phyloP scores from a whole-genome alignment of 1,284 basidiomycete species.

The Heterobasidion parviporum region DNA sequence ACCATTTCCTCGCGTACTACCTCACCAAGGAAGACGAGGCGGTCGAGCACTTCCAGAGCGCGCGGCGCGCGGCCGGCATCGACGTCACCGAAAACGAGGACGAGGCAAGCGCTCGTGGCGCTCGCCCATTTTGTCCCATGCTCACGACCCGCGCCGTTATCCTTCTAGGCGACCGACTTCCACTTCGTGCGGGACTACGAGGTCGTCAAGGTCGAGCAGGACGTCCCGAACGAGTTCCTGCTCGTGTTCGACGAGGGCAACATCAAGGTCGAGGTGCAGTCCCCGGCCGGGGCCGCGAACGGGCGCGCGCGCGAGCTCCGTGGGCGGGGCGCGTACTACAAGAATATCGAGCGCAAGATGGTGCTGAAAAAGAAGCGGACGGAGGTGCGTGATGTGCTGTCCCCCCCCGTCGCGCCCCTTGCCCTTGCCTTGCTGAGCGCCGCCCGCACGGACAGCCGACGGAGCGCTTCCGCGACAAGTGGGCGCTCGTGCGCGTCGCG shows the following conservation, averaged over 20 bases:
- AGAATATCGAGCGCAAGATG: constrained; percentile 82
- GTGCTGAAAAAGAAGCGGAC: constrained; percentile 77
- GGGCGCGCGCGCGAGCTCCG: constrained; percentile 6
- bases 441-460: constrained; percentile 31
- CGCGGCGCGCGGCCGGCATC: constrained; percentile 19
- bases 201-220: constrained; percentile 75
- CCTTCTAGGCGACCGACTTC: constrained; percentile 52
- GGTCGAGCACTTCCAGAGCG: constrained; percentile 51
- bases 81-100: constrained; percentile 31
- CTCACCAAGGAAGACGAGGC: constrained; percentile 73
- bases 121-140: not conserved
- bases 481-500: constrained; percentile 66
- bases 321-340: constrained; percentile 73
- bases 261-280: constrained; percentile 19
- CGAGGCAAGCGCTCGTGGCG: constrained; percentile 27
- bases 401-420: not conserved
- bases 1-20: constrained; percentile 86
- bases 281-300: constrained; percentile 7
- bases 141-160: not conserved
- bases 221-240: constrained; percentile 78
- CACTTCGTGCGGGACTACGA: constrained; percentile 76
- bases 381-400: constrained; percentile 42
- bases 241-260: constrained; percentile 67
- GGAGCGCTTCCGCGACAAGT: constrained; percentile 67
- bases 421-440: not conserved